Conservation (phyloP, 108 stramenopile species). For the Cylindrotheca fusiformis region DNA sequence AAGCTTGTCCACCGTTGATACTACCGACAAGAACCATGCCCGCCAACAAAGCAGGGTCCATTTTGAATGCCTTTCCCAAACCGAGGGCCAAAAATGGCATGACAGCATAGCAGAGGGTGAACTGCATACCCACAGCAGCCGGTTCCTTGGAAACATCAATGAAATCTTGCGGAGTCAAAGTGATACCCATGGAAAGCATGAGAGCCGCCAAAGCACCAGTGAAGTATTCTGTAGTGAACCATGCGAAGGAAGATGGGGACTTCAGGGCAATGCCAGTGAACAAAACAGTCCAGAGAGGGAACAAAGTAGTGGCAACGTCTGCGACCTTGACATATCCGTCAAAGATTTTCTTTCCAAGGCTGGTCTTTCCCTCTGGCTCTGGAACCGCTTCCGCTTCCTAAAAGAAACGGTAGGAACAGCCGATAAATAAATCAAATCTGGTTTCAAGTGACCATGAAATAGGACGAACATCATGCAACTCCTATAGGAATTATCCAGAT, state of each 20-base stretch:
- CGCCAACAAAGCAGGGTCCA: slow-evolving; percentile 88
- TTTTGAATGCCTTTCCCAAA: slow-evolving; percentile 75
- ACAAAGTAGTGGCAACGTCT: slow-evolving; percentile 86
- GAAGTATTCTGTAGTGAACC: slow-evolving; percentile 97
- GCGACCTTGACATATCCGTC: slow-evolving; percentile 82
- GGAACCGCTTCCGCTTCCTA: neutral
- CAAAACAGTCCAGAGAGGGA: slow-evolving; percentile 92
- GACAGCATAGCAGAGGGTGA: slow-evolving; percentile 92
- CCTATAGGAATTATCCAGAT: neutral
- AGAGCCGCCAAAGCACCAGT: slow-evolving; percentile 88
- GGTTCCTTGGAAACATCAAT: slow-evolving; percentile 86
- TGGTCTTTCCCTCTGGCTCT: neutral
- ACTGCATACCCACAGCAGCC: slow-evolving; percentile 88
- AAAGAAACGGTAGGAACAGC: too few relatives aligned
- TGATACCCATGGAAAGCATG: slow-evolving; percentile 99
- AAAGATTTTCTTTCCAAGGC: slow-evolving; percentile 64
- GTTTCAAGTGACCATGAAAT: too few relatives aligned
- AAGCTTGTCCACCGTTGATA: slow-evolving; percentile 97
- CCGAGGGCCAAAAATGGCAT: slow-evolving; percentile 89
- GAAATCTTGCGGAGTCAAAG: slow-evolving; percentile 92
- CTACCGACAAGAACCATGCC: slow-evolving; percentile 96
- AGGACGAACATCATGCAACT: too few relatives aligned
- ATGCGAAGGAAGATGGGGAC: slow-evolving; percentile 86
- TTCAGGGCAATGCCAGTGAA: slow-evolving; percentile 87
- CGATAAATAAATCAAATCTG: too few relatives aligned